Evolutionary conservation across 257 asterid genomes (phyloP).

Genomic region (Solanum pennellii): DNA sequence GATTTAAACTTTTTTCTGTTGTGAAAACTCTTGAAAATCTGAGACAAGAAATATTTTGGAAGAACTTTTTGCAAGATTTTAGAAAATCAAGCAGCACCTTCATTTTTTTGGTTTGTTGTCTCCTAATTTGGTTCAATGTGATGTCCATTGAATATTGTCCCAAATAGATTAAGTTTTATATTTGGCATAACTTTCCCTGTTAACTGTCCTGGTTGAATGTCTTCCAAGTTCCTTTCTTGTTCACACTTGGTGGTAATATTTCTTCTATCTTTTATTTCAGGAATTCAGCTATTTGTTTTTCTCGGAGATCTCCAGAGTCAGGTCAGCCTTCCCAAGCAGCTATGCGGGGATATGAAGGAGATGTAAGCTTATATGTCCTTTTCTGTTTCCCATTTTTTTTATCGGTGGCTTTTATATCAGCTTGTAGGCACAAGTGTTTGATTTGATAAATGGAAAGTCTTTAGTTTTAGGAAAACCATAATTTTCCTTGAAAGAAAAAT

Average conservation of each 20-base stretch:
- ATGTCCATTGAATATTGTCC: not conserved
- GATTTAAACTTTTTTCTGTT: not conserved
- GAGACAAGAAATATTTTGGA: not conserved
- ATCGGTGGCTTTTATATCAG: not conserved
- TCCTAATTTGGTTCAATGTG: not conserved
- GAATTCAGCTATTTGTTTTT: not conserved
- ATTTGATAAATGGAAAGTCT: not conserved
- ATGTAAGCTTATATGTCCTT: slow-evolving; percentile 26
- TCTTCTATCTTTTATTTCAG: not conserved
- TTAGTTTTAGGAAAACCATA: not conserved
- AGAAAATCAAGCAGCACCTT: not conserved
- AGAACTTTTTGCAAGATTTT: not conserved
- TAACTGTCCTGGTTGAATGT: not conserved
- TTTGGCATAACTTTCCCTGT: not conserved
- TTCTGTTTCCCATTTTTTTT: not conserved
- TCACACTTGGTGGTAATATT: not conserved
- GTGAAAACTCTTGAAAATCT: not conserved
- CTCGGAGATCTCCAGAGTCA: not conserved
- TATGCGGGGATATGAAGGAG: slow-evolving; percentile 42
- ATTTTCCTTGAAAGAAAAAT: not conserved
- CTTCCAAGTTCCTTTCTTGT: not conserved
- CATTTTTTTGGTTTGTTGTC: not conserved
- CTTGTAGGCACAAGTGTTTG: not conserved
- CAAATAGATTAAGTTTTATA: not conserved
- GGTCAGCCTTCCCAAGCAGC: not conserved